Evolutionary conservation across 306 rosid species (phyloP).

Genomic region (Arachis hypogaea): DNA sequence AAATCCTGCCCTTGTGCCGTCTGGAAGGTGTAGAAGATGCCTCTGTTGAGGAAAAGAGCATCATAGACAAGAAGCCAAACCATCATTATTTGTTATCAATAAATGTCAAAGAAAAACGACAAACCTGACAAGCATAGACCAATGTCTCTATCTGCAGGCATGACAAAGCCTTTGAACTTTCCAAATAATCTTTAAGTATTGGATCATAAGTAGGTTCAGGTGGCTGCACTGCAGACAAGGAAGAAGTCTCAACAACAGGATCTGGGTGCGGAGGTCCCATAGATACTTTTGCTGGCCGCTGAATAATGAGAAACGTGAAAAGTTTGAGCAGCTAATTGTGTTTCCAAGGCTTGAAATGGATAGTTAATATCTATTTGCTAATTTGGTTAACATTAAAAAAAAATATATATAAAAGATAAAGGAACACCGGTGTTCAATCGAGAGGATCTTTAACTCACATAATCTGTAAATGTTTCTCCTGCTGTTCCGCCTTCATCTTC

Average conservation of each 20-base stretch:
- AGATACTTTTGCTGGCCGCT: conserved; percentile 95
- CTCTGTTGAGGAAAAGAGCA: conserved; percentile 70
- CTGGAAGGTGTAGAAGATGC: conserved; percentile 82
- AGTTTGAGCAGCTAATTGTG: conserved; percentile 28
- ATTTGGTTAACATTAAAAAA: conserved; percentile 27
- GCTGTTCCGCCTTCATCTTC: conserved; percentile 96
- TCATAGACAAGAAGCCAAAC: conserved; percentile 38
- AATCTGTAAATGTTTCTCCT: conserved; percentile 97
- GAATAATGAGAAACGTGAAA: conserved; percentile 46
- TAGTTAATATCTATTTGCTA: conserved; percentile 19
- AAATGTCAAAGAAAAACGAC: conserved; percentile 45
- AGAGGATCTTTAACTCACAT: conserved; percentile 66
- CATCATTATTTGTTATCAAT: conserved; percentile 32
- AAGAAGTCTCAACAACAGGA: conserved; percentile 96
- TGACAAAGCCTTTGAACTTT: conserved; percentile 72
- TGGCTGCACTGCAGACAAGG: conserved; percentile 97
- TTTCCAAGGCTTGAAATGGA: conserved; percentile 40
- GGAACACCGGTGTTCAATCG: conserved; percentile 6
- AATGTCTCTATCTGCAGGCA: conserved; percentile 97
- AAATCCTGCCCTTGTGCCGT: conserved; percentile 82
- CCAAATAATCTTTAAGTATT: conserved; percentile 69
- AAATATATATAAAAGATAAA: background rate
- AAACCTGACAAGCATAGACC: conserved; percentile 97
- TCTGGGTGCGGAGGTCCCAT: conserved; percentile 96
- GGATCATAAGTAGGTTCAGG: conserved; percentile 94